Conservation (phyloP, 75 land plant genomes). For the Sequoiadendron giganteum region DNA sequence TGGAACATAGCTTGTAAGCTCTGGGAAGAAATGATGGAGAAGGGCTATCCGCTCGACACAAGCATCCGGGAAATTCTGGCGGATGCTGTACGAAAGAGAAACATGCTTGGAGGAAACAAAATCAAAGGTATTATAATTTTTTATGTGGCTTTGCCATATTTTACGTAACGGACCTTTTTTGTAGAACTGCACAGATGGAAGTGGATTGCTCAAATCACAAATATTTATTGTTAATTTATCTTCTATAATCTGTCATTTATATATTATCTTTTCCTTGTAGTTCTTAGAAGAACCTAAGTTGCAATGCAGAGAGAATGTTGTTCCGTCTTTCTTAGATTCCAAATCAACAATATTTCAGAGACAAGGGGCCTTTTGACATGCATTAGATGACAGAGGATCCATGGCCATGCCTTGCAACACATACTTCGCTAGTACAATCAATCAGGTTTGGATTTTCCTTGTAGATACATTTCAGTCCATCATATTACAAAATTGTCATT, state of each 20-base stretch:
- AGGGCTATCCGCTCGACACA: constrained; percentile 59
- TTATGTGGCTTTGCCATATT: not conserved
- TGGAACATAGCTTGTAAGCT: constrained; percentile 39
- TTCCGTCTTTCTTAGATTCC: not conserved
- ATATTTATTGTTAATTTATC: not conserved
- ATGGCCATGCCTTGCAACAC: not conserved
- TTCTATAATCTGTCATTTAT: not conserved
- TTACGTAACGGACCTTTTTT: not conserved
- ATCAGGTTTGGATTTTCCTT: constrained; percentile 6
- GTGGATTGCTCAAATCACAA: not conserved
- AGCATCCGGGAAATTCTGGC: constrained; percentile 38
- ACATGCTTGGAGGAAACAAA: constrained; percentile 9
- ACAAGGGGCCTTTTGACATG: not conserved
- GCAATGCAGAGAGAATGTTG: not conserved
- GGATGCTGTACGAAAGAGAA: constrained; percentile 26
- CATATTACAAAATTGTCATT: not conserved
- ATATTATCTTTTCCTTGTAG: not conserved
- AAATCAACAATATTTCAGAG: not conserved
- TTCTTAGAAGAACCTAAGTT: not conserved
- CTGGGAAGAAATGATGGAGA: constrained; percentile 83
- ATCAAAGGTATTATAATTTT: constrained; percentile 6
- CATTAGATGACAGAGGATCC: not conserved
- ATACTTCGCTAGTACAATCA: not conserved
- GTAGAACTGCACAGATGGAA: not conserved
- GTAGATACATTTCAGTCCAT: not conserved